Evolutionary conservation across 225 moss, liverwort and hornwort species (phyloP), one percentile per base, ranked within the genome.

Genomic region (Takakia lepidozioides): DNA sequence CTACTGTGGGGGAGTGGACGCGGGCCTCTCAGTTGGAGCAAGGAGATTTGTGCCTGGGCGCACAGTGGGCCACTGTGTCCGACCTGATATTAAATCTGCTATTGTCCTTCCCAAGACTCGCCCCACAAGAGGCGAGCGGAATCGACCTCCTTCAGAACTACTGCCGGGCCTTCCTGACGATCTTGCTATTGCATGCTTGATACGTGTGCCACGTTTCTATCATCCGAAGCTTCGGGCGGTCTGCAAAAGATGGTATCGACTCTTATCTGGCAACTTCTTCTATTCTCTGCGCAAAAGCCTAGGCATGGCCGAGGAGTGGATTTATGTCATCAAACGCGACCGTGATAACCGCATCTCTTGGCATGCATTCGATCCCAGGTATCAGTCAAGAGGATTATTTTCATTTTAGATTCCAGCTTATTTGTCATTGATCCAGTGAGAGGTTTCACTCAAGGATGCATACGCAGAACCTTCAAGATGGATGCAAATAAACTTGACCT

Each of bases 221-320:
- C 95, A 98, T 59, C 78, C 85, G 40, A 98, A 91, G 60, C 61
- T 98, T 20, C 87, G 95, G 30, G 75, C 91, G 32, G 95, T 98
- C n/a, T 98, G 95, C 67, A 98, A 91, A 63, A 66, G 95, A 59
- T 98, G 98, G 98, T 78, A 91, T 55, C 82, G 98, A 1, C 91
- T 98, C 51, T 91, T 98, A 56, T 71, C 80, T 63, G 98, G 98
- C 6, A 91, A 98, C 66, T 98, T 82, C 57, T 98, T 91, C 52
- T 98, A 87, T 46, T 83, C 82, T 43, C 81, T 87, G 55, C 84
- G 91, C 36, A 82, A 87, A 67, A 82, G 77, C 5, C 61, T 98
- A 59, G 98, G 91, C 34, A 87, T 91, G 91, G 90, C 98, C 46
- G 98, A 98, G 70, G 98, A 98, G 48, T 98, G 98, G 98, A 74